These are phyloP conservation scores for Tephrocybe sp. DNA, from an alignment of 768 basidiomycete genomes.

Conservation along the genomic window DNA sequence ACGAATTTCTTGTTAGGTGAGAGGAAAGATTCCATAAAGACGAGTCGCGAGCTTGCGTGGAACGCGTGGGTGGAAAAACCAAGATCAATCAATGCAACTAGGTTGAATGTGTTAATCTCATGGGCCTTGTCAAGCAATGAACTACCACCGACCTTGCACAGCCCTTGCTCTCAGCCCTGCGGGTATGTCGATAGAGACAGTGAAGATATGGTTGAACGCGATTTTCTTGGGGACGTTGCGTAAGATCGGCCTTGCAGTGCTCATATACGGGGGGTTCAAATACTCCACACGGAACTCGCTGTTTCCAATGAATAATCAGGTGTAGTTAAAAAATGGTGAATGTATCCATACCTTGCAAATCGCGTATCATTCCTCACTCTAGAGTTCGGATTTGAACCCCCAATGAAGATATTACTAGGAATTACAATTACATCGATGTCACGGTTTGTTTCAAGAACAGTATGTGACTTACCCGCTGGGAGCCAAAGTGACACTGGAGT, in stretches of 20 bases:
- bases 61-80: too few species aligned
- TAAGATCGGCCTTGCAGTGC: conserved; percentile 44
- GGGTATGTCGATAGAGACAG: conserved; percentile 30
- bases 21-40: too few species aligned
- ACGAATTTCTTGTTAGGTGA: too few species aligned
- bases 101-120: conserved; percentile 36
- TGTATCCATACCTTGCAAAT: conserved; percentile 1
- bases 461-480: too few species aligned
- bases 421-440: neutral
- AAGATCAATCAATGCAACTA: too few species aligned
- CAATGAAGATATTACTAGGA: too few species aligned
- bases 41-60: too few species aligned
- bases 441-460: conserved; percentile 22
- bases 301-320: conserved; percentile 10
- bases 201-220: conserved; percentile 35
- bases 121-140: conserved; percentile 32
- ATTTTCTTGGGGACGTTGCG: too few species aligned
- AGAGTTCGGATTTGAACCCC: conserved; percentile 46
- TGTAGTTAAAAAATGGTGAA: conserved; percentile 17
- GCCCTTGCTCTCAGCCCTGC: conserved; percentile 20
- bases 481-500: too few species aligned
- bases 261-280: conserved; percentile 40
- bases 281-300: too few species aligned
- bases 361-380: conserved; percentile 1
- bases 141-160: conserved; percentile 31